A percentile compares a stretch with the other conserved stretches of the same genome.
Conservation (phyloP, 1,284 basidiomycete genomes). For the Microstroma glucosiphilum region DNA sequence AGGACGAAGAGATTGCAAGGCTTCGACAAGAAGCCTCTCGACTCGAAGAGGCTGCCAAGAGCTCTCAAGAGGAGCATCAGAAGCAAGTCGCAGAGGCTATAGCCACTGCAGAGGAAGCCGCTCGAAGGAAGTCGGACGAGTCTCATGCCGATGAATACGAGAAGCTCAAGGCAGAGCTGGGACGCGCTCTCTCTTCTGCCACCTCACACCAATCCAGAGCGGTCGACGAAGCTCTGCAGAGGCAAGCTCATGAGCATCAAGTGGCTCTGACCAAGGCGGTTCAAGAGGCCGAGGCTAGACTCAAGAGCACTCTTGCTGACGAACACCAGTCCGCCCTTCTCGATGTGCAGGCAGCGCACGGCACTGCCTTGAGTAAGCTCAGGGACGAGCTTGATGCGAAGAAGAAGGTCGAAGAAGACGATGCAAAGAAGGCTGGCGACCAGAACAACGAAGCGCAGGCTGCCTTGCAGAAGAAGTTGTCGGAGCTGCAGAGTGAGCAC, state of each 20-base stretch:
- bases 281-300: conserved; percentile 11
- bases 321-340: not conserved
- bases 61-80: conserved; percentile 12
- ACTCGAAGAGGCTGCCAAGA: conserved; percentile 8
- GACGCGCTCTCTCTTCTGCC: not conserved
- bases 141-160: conserved; percentile 15
- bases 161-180: not conserved
- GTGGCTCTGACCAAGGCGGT: not conserved
- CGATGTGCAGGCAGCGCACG: conserved; percentile 22
- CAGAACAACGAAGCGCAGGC: conserved; percentile 15
- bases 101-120: conserved; percentile 25
- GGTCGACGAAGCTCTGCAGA: conserved; percentile 16
- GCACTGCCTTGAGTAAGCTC: conserved; percentile 16
- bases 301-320: conserved; percentile 16
- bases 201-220: conserved; percentile 3
- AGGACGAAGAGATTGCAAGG: conserved; percentile 18
- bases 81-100: conserved; percentile 23
- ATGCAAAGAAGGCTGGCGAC: conserved; percentile 22
- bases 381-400: conserved; percentile 20
- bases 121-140: conserved; percentile 16
- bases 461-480: not conserved
- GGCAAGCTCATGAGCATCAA: conserved; percentile 13
- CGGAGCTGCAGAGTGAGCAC: conserved; percentile 22
- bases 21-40: not conserved
- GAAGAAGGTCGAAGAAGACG: conserved; percentile 22